phyloP scores from a whole-genome alignment of 305 asterid species.

The Fraxinus latifolia region DNA sequence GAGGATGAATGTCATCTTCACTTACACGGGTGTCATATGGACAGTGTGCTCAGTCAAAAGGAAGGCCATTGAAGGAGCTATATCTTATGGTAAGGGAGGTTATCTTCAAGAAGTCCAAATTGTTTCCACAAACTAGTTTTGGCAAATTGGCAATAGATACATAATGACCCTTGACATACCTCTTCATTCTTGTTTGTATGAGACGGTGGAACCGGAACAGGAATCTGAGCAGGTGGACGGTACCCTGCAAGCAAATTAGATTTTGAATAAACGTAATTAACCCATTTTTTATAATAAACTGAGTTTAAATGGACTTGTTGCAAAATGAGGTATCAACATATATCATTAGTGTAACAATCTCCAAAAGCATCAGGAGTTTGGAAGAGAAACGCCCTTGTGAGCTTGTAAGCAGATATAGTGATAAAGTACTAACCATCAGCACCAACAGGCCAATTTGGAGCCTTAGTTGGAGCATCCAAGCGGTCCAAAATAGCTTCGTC shows the following conservation, averaged over 20 bases:
- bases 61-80: neutral
- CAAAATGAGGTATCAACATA: neutral
- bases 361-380: neutral
- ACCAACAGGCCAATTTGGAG: slow-evolving; percentile 97
- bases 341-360: neutral
- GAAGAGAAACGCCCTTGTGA: slow-evolving; percentile 1
- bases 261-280: neutral
- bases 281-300: neutral
- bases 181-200: slow-evolving; percentile 56
- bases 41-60: neutral
- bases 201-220: slow-evolving; percentile 83
- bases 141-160: neutral
- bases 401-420: slow-evolving; percentile 16
- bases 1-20: slow-evolving; percentile 2
- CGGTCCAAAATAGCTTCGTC: slow-evolving; percentile 60
- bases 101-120: neutral
- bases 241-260: slow-evolving; percentile 47
- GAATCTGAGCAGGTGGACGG: slow-evolving; percentile 91
- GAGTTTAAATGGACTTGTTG: neutral
- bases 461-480: slow-evolving; percentile 93
- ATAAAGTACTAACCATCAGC: slow-evolving; percentile 61
- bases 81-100: neutral
- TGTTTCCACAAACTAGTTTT: neutral
- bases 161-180: slow-evolving; percentile 40
- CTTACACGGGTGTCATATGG: neutral